Evolutionary conservation across 768 basidiomycete species (phyloP).

Genomic region (Infundibulicybe gibba): DNA sequence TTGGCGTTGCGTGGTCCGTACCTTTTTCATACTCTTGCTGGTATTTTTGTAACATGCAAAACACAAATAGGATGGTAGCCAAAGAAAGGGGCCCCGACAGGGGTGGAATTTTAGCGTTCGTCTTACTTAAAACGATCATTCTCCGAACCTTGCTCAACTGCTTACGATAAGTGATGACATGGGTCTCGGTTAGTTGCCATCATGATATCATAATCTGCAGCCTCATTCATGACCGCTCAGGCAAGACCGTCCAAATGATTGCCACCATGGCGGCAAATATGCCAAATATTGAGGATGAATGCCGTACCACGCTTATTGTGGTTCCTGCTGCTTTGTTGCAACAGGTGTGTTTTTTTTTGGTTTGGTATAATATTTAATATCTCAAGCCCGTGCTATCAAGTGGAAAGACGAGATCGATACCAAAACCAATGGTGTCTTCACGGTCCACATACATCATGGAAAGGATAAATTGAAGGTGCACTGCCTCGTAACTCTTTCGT

Average conservation of each 20-base stretch:
- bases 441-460: constrained; percentile 70
- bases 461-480: constrained; percentile 56
- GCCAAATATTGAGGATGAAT: constrained; percentile 40
- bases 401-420: constrained; percentile 73
- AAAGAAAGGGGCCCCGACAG: constrained; percentile 49
- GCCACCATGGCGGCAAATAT: constrained; percentile 71
- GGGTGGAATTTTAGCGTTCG: constrained; percentile 65
- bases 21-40: not conserved
- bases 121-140: constrained; percentile 16
- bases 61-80: constrained; percentile 55
- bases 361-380: not conserved
- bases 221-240: constrained; percentile 18
- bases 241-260: constrained; percentile 79
- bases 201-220: not conserved
- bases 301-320: constrained; percentile 64
- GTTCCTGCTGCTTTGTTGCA: constrained; percentile 73
- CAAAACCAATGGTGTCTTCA: constrained; percentile 62
- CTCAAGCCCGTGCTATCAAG: constrained; percentile 21
- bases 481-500: not conserved
- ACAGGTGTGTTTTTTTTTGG: constrained; percentile 39
- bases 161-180: constrained; percentile 50
- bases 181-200: constrained; percentile 45
- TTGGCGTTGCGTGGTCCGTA: constrained; percentile 69
- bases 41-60: not conserved
- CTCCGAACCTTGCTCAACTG: not conserved